Base-by-base conservation (phyloP, 208 protist species). In the Crithidia acanthocephali region DNA sequence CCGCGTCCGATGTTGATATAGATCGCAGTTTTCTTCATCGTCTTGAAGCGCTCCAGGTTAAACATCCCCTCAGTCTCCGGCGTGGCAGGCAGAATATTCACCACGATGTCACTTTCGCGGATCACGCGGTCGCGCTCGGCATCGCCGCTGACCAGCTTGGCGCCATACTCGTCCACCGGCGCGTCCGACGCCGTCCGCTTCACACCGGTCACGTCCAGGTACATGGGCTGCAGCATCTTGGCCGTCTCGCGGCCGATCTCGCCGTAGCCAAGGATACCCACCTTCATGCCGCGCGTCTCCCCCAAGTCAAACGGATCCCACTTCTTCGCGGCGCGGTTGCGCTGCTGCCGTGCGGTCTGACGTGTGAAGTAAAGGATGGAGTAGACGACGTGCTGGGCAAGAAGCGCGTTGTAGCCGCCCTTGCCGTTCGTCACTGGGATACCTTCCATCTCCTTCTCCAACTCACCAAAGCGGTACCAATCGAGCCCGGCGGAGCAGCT, bases 1-100 rank as follows among this genome's bases (percentile, higher is more conserved):
- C 87, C 85, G n/a, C 87, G 79, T 13, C 87, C 87, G 63, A 93
- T 83, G 62, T 88, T 92, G 76, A 95, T 90, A 79, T 90, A 93
- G 40, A 90, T 72, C 9, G 84, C 84, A 18, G 18, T 82, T 51
- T 37, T 71, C 75, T 90, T 89, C 90, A 92, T 95, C 68, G 68
- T 81, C 40, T 66, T 66, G 65, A 95, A 93, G 30, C 23, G 40
- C 42, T 68, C 78, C 53, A 60, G 59, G 76, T 91, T 76, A 60
- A 95, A 92, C 50, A 95, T 74, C 23, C 83, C 28, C 33, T 69
- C 61, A 15, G 83, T 93, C 45, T 83, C 76, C n/a, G 81, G 74
- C 3, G 81, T 91, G 27, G 56, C 72, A 15, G 86, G 90, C 22
- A 95, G 72, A n/a, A 88, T 70, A 58, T 85, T 83, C 20, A 95